Percentiles rank a stretch among this genome's conserved stretches.
phyloP scores from a whole-genome alignment of 2,329 filamentous ascomycete genomes.

The Pseudopyricularia javanii region DNA sequence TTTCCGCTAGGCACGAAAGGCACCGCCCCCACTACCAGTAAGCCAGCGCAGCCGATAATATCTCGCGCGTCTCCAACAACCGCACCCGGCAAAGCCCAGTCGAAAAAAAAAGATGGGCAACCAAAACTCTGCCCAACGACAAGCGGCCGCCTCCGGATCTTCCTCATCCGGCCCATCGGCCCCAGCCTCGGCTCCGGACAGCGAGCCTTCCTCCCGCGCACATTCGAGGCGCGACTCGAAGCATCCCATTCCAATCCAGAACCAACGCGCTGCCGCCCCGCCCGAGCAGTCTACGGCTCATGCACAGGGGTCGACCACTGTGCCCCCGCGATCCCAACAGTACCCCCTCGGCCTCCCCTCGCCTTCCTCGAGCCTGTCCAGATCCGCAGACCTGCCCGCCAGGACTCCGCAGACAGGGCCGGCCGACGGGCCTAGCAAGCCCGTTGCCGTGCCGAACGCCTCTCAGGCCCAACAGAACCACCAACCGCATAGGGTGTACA shows the following conservation, averaged over 20 bases:
- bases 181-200: constrained; percentile 14
- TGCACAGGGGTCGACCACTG: constrained; percentile 41
- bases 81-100: neutral
- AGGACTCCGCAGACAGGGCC: constrained; percentile 2
- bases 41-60: neutral
- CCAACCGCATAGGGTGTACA: constrained; percentile 3
- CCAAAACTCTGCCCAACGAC: constrained; percentile 26
- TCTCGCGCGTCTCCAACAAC: no score
- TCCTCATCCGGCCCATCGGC: constrained; percentile 12
- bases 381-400: constrained; percentile 4
- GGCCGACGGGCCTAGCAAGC: constrained; percentile 31
- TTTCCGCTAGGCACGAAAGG: neutral
- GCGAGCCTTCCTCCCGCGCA: constrained; percentile 8
- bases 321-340: constrained; percentile 13
- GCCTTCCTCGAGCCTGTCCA: constrained; percentile 5
- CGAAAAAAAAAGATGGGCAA: constrained; percentile 27
- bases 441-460: constrained; percentile 41
- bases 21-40: neutral
- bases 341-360: constrained; percentile 13
- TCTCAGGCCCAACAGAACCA: constrained; percentile 17
- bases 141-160: constrained; percentile 17
- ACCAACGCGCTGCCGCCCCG: constrained; percentile 43
- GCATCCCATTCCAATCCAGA: constrained; percentile 43
- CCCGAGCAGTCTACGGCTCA: constrained; percentile 51
- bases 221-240: constrained; percentile 28